Evolutionary conservation across 2,329 filamentous ascomycete species (phyloP), one percentile per base, ranked within the genome.

Genomic region (Ceratocystis papillata): DNA sequence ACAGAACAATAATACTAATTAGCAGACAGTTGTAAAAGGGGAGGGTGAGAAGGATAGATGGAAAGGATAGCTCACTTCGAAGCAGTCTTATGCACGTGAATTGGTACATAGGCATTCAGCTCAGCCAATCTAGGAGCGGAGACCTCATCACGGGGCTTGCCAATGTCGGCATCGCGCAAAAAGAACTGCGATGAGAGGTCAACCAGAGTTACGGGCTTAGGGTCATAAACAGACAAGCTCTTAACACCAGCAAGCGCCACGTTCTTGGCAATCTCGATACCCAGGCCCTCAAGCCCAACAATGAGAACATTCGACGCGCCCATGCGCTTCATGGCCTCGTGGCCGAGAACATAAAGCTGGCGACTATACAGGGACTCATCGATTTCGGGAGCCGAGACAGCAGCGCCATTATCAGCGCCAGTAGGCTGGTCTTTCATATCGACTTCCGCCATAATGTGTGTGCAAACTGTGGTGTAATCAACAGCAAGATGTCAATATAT

Each of bases 171-270:
- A 20, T 86, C 82, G 67, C 85, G 90, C 25, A 99, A 85, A 82
- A 99, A 99, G 82, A 99, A 99, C 76, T 99, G 94, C 55, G 94
- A 89, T 50, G 94, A 97, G 44, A 99, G 85, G 74, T 99, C 94
- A 71, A 90, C 83, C 71, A 96, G 88, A 71, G 86, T 82, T 65
- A 89, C 88, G 53, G 90, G 90, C 61, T 87, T 85, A 60, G 94
- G 93, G 74, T 99, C 94, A 79, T 91, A 90, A 65, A 99, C 83
- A 1, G 93, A 94, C 71, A 99, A 79, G 73, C 92, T 96, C 82
- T 99, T 99, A 78, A 99, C 94, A 75, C 94, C 94, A 72, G 94
- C 94, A 71, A 99, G 87, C 68, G 94, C 94, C 73, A 99, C 90
- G 73, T 99, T 99, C 83, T 99, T 99, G 73, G 94, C 93, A 72